These are phyloP conservation scores for Akanthomyces muscarius DNA, from an alignment of 2,329 filamentous ascomycete genomes.

Conservation along the genomic window DNA sequence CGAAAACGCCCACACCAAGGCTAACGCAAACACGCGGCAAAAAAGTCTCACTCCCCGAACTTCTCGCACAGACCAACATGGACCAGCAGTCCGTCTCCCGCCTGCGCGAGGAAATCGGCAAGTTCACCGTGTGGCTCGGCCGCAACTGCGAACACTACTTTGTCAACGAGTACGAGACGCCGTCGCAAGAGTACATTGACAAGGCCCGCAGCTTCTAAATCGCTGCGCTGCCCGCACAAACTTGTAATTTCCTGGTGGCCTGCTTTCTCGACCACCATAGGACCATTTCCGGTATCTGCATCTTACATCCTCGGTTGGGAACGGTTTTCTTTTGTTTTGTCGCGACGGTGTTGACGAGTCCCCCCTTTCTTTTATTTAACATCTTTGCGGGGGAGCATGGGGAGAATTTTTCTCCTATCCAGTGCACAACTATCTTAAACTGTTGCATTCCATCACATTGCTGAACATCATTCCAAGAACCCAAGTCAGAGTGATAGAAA, in stretches of 20 bases:
- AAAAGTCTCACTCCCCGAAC: slow-evolving; percentile 86
- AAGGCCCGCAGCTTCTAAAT: slow-evolving; percentile 50
- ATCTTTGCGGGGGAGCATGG: background rate
- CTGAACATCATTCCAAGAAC: background rate
- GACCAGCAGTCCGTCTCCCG: slow-evolving; percentile 85
- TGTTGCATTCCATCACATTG: background rate
- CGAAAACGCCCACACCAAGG: background rate
- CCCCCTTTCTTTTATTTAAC: background rate
- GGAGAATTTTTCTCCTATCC: background rate
- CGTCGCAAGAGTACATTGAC: slow-evolving; percentile 67
- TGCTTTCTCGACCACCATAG: background rate
- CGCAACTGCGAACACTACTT: slow-evolving; percentile 77
- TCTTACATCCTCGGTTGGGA: background rate
- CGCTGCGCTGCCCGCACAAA: background rate
- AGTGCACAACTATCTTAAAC: background rate
- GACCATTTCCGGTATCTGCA: background rate
- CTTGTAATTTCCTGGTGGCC: background rate
- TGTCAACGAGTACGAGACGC: slow-evolving; percentile 68
- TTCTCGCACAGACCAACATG: slow-evolving; percentile 97
- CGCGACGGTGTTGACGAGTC: background rate
- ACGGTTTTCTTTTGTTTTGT: background rate
- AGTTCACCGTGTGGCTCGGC: slow-evolving; percentile 80
- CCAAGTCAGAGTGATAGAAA: background rate
- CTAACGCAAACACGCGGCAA: slow-evolving; percentile 15
- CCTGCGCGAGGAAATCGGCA: slow-evolving; percentile 81